Percentiles rank a stretch among this genome's conserved stretches.
Evolutionary conservation across 106 monocot species (phyloP).

Genomic region (Alisma plantagoaquatica): DNA sequence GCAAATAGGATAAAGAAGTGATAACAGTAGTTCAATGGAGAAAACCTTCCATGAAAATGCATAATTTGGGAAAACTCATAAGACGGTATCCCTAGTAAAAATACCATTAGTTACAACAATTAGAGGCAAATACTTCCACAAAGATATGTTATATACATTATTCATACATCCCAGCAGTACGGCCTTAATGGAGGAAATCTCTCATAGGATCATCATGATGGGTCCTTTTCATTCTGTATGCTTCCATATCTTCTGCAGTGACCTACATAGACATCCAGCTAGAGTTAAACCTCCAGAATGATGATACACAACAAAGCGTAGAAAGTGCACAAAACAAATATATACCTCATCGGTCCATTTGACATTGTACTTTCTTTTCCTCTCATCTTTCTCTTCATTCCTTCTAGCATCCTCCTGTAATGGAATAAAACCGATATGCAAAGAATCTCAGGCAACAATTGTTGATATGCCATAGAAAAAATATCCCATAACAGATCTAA

Average conservation of each 20-base stretch:
- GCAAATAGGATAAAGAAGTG: too few species aligned
- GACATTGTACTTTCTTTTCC: constrained; percentile 78
- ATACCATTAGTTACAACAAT: too few species aligned
- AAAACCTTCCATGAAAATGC: too few species aligned
- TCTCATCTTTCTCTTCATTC: constrained; percentile 78
- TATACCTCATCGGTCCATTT: constrained; percentile 76
- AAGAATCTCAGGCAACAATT: background rate
- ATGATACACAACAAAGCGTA: background rate
- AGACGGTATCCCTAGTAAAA: too few species aligned
- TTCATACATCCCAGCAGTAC: too few species aligned
- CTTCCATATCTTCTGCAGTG: constrained; percentile 86
- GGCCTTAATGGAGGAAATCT: constrained; percentile 66
- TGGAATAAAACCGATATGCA: too few species aligned
- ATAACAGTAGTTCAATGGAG: too few species aligned
- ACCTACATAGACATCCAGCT: constrained; percentile 21
- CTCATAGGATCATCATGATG: constrained; percentile 91
- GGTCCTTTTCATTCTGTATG: constrained; percentile 65
- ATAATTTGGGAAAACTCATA: too few species aligned
- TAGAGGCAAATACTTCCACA: too few species aligned
- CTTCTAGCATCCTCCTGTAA: constrained; percentile 61
- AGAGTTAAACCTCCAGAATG: background rate
- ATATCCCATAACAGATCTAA: too few species aligned
- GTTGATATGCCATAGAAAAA: background rate
- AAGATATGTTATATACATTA: too few species aligned
- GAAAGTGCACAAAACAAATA: background rate